Evolutionary conservation across 495 filamentous ascomycete genomes (phyloP).

Genomic region (Aspergillus bertholletiae): DNA sequence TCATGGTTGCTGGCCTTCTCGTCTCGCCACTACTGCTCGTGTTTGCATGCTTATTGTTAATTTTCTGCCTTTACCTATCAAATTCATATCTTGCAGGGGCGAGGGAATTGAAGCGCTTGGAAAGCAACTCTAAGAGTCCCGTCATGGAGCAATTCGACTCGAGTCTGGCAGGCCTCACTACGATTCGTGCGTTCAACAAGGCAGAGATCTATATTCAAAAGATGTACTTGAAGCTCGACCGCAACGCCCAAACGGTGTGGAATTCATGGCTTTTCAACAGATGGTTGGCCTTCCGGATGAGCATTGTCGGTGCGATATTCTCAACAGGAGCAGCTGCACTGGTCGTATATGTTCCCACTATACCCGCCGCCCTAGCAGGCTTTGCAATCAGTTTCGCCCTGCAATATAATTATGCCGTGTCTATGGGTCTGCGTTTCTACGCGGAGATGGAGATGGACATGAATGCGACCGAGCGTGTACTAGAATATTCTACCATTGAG

Average conservation of each 20-base stretch:
- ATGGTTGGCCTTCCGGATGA: conserved; percentile 72
- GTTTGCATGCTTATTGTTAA: conserved; percentile 18
- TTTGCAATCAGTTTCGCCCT: conserved; percentile 66
- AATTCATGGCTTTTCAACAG: conserved; percentile 68
- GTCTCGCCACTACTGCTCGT: conserved; percentile 27
- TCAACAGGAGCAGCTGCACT: conserved; percentile 59
- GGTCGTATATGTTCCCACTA: conserved; percentile 57
- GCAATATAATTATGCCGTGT: conserved; percentile 49
- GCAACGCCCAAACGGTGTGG: conserved; percentile 55
- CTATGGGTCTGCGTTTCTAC: conserved; percentile 45
- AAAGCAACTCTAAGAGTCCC: conserved; percentile 64
- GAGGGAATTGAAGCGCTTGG: conserved; percentile 67
- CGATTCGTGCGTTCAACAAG: conserved; percentile 71
- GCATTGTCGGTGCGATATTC: conserved; percentile 67
- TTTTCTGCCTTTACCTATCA: conserved; percentile 54
- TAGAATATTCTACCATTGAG: conserved; percentile 72
- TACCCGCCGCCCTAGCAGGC: conserved; percentile 73
- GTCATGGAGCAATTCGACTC: conserved; percentile 71
- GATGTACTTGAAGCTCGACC: conserved; percentile 63
- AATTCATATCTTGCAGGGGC: conserved; percentile 61
- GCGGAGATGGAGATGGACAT: conserved; percentile 69
- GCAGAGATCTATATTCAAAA: conserved; percentile 54
- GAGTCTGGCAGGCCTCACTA: conserved; percentile 61
- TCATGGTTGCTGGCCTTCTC: conserved; percentile 24
- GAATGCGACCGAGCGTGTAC: conserved; percentile 79